Conservation (phyloP, 2,329 filamentous ascomycete genomes). For the Cercospora citrullina region DNA sequence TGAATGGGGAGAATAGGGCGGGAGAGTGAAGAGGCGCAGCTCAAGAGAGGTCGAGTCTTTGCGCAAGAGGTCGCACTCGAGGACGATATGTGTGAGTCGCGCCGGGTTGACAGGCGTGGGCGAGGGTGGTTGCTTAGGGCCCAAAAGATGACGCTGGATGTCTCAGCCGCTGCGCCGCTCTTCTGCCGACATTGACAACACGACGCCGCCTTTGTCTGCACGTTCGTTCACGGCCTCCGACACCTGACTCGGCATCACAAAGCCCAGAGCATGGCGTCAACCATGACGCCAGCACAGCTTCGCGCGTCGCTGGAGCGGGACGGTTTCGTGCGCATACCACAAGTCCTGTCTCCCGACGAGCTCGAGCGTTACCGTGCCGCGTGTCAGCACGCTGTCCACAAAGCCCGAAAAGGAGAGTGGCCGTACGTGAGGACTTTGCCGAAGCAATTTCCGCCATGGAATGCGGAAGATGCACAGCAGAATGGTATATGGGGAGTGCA, state of each 20-base stretch:
- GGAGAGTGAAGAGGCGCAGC: not conserved
- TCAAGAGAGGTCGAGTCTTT: slow-evolving; percentile 8
- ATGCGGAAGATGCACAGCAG: slow-evolving; percentile 46
- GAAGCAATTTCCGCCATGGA: slow-evolving; percentile 90
- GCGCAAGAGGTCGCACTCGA: not conserved
- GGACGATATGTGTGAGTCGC: not conserved
- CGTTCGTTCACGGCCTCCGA: not conserved
- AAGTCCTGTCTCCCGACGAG: slow-evolving; percentile 58
- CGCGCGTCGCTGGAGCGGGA: slow-evolving; percentile 62
- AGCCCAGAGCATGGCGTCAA: slow-evolving; percentile 20
- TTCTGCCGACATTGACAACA: not conserved
- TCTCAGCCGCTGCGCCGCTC: slow-evolving; percentile 2
- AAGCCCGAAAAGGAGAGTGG: slow-evolving; percentile 72
- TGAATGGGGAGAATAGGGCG: not conserved
- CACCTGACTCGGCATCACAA: slow-evolving; percentile 10
- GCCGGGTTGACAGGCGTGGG: not conserved
- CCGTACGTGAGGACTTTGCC: slow-evolving; percentile 79
- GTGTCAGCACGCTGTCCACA: slow-evolving; percentile 56
- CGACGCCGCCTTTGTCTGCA: slow-evolving; percentile 4
- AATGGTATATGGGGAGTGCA: slow-evolving; percentile 87
- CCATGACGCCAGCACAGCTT: slow-evolving; percentile 34
- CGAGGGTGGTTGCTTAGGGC: not conserved
- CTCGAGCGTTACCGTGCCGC: slow-evolving; percentile 62
- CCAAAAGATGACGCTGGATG: not conserved
- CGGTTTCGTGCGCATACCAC: slow-evolving; percentile 74